Conservation (phyloP, 306 rosid genomes). For the Pyrus bretschneideri region DNA sequence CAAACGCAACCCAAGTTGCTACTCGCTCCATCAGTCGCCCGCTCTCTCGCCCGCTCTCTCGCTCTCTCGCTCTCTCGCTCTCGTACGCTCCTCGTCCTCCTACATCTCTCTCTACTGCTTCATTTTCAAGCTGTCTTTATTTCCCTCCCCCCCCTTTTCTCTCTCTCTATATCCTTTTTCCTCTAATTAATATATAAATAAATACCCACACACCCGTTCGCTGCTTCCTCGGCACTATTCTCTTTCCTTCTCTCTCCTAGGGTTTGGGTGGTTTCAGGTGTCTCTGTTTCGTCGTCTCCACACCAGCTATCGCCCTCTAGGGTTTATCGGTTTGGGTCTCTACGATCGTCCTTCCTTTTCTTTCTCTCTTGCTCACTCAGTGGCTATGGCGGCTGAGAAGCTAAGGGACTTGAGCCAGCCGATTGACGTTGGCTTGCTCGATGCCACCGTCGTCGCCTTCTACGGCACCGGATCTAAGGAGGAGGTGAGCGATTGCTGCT, state of each 20-base stretch:
- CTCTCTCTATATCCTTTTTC: slow-evolving; percentile 16
- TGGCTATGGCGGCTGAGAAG: slow-evolving; percentile 89
- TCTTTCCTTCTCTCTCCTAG: slow-evolving; percentile 13
- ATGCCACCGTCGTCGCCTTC: slow-evolving; percentile 96
- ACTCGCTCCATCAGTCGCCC: background rate
- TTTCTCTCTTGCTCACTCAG: background rate
- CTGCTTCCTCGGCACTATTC: slow-evolving; percentile 2
- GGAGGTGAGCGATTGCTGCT: slow-evolving; percentile 46
- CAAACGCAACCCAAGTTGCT: background rate
- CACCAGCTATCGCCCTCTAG: slow-evolving; percentile 19
- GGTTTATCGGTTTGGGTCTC: slow-evolving; percentile 29
- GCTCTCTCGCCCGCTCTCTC: background rate
- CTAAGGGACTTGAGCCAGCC: slow-evolving; percentile 92
- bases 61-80: too few relatives aligned
- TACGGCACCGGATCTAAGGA: slow-evolving; percentile 99
- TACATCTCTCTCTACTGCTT: slow-evolving; percentile 48
- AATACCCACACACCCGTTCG: slow-evolving; percentile 5
- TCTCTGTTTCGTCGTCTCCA: background rate
- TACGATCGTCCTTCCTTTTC: background rate
- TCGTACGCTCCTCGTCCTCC: background rate
- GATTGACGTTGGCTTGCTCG: slow-evolving; percentile 77
- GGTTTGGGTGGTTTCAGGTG: slow-evolving; percentile 15
- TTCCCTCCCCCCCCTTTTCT: slow-evolving; percentile 23
- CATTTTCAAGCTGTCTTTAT: slow-evolving; percentile 76
- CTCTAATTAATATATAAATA: slow-evolving; percentile 14